Evolutionary conservation across 345 rosid species (phyloP).

Genomic region (Arabis alpina): DNA sequence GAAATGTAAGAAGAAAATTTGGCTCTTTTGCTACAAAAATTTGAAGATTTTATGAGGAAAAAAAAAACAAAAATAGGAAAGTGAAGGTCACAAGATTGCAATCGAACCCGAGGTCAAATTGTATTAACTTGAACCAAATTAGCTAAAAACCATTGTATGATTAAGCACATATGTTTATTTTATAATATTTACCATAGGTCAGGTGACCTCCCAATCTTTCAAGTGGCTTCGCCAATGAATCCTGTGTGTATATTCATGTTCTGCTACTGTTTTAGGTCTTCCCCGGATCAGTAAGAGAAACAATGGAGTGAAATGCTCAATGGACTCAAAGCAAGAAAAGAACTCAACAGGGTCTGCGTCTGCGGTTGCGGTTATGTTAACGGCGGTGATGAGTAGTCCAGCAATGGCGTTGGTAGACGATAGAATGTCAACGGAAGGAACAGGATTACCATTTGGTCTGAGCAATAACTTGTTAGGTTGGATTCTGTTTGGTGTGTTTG

Average conservation of each 20-base stretch:
- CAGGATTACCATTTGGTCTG: conserved; percentile 80
- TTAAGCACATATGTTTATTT: no score
- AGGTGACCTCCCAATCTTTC: no score
- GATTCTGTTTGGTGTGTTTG: conserved; percentile 79
- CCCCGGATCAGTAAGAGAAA: conserved; percentile 53
- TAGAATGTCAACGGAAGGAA: conserved; percentile 80
- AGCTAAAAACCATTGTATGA: no score
- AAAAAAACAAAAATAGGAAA: no score
- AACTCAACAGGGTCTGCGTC: conserved; percentile 39
- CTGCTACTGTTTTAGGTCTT: conserved; percentile 49
- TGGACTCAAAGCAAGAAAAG: conserved; percentile 37
- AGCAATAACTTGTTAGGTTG: conserved; percentile 91
- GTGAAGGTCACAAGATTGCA: no score
- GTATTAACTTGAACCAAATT: no score
- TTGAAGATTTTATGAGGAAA: no score
- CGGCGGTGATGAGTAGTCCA: conserved; percentile 60
- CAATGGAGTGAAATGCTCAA: conserved; percentile 58
- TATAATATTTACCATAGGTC: no score
- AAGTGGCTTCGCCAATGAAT: no score
- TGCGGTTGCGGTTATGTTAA: conserved; percentile 50
- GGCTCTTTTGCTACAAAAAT: no score
- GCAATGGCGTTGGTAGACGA: conserved; percentile 88
- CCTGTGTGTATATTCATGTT: not conserved
- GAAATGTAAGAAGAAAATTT: no score
- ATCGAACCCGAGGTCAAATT: no score